phyloP scores from a whole-genome alignment of 352 stramenopile genomes.

The Globisporangium spiculum region DNA sequence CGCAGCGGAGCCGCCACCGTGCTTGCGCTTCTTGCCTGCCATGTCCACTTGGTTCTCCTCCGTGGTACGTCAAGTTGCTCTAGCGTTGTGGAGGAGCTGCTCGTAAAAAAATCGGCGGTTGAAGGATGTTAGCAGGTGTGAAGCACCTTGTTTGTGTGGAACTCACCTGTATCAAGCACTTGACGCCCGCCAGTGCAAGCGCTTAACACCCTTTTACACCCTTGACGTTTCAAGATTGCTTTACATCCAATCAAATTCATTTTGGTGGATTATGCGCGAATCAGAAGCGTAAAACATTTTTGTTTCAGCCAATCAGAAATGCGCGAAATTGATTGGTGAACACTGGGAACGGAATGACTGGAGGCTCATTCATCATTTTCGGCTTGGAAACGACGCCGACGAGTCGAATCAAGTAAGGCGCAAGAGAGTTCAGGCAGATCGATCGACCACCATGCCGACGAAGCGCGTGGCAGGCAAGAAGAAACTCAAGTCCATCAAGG shows the following conservation, averaged over 20 bases:
- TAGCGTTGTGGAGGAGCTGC: not conserved
- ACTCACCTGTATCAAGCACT: not conserved
- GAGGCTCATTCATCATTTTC: slow-evolving; percentile 18
- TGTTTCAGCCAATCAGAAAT: slow-evolving; percentile 26
- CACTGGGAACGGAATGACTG: slow-evolving; percentile 21
- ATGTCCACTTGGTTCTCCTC: slow-evolving; percentile 18
- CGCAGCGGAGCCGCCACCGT: slow-evolving; percentile 25
- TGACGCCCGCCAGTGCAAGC: slow-evolving; percentile 1
- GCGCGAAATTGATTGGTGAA: slow-evolving; percentile 32
- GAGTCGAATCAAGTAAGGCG: not conserved
- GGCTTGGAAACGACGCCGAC: slow-evolving; percentile 14
- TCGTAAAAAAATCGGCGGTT: slow-evolving; percentile 5
- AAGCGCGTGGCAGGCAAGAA: slow-evolving; percentile 89
- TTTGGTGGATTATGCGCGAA: not conserved
- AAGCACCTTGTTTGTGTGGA: not conserved
- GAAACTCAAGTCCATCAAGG: slow-evolving; percentile 90
- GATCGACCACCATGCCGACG: slow-evolving; percentile 56
- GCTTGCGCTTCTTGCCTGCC: slow-evolving; percentile 67
- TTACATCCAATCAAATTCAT: slow-evolving; percentile 19
- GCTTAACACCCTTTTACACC: slow-evolving; percentile 7
- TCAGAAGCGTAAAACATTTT: not conserved
- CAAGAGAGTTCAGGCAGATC: not conserved
- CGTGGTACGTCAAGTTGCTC: slow-evolving; percentile 3
- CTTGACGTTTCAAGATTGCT: slow-evolving; percentile 28
- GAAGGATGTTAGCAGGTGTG: slow-evolving; percentile 11